A percentile compares a stretch with the other conserved stretches of the same genome.
Evolutionary conservation across 805 yeast species (phyloP).

Genomic region (Starmerella kuoi): DNA sequence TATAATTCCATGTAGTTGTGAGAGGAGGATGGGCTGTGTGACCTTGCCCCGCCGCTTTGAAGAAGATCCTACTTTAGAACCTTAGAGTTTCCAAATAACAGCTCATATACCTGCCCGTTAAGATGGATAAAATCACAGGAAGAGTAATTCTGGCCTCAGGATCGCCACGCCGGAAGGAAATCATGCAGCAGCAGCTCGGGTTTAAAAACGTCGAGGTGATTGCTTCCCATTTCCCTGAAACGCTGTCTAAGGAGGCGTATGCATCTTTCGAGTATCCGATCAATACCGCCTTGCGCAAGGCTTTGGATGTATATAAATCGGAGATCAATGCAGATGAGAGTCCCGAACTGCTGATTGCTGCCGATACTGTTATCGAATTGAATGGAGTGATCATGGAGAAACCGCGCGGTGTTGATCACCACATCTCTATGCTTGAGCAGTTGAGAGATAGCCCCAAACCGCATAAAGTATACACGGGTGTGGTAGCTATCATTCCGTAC

Average conservation of each 20-base stretch:
- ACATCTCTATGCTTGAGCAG: slow-evolving; percentile 38
- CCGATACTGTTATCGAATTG: slow-evolving; percentile 66
- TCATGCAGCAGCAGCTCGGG: slow-evolving; percentile 41
- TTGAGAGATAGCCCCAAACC: slow-evolving; percentile 37
- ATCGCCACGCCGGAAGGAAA: slow-evolving; percentile 69
- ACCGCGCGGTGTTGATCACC: slow-evolving; percentile 48
- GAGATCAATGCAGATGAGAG: slow-evolving; percentile 28
- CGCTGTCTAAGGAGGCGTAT: slow-evolving; percentile 44
- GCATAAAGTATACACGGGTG: slow-evolving; percentile 44
- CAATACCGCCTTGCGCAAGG: slow-evolving; percentile 59
- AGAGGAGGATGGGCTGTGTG: no score
- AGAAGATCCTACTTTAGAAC: no score
- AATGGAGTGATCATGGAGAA: slow-evolving; percentile 61
- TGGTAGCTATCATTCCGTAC: slow-evolving; percentile 36
- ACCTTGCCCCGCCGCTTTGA: no score
- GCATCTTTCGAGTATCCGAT: slow-evolving; percentile 52
- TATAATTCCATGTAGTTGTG: no score
- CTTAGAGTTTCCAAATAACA: no score
- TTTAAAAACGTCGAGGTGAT: slow-evolving; percentile 32
- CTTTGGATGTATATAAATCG: slow-evolving; percentile 41
- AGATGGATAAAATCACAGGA: slow-evolving; percentile 18
- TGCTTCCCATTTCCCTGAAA: slow-evolving; percentile 65
- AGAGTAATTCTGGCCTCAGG: slow-evolving; percentile 61
- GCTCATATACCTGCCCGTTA: no score
- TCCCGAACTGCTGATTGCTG: slow-evolving; percentile 36